Evolutionary conservation across 2,329 filamentous ascomycete species (phyloP), one percentile per base, ranked within the genome.

Genomic region (Cladosporium sp.): DNA sequence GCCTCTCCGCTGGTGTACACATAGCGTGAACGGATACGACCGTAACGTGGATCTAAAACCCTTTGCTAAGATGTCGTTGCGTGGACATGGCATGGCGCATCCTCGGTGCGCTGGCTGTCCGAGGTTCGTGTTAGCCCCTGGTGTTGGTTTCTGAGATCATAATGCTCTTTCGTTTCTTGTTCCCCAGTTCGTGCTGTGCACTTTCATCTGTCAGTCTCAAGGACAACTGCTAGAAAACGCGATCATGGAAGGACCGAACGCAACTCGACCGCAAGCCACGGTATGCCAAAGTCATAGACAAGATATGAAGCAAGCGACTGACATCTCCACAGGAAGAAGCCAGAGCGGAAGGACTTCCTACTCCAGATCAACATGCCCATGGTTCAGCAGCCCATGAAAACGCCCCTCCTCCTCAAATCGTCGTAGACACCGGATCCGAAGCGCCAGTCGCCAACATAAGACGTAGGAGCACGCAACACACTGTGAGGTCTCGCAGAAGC

Each of bases 201-300:
- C 26, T 32, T 18, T 3, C n/a, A 28, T 32, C 28, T 32, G 4
- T 32, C 8, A n/a, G 16, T 30, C 28, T 7, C 3, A 1, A n/a
- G 39, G 39, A 21, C 39, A 46, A 46, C n/a, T 46, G 3, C n/a
- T 46, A 46, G 18, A 11, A 21, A 36, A n/a, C 23, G 7, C 36
- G 25, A 28, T 28, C 25, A 63, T 63, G 60, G 60, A 63, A 63
- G 60, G 60, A 34, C 60, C 60, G 11, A 56, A 63, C 34, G 54
- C 60, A 14, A 56, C 60, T 63, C 60, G 60, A 10, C 60, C 60
- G 5, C 49, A 63, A 34, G 60, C 60, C 23, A 26, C 60, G 7
- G 60, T 63, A 62, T 21, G 59, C 23, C n/a, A 30, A 43, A 26
- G n/a, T 26, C 39, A 5, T 5, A 23, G 28, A 46, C 25, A 23